A percentile compares a stretch with the other conserved stretches of the same genome.
These are phyloP conservation scores for Capronia americana DNA, from an alignment of 2,329 filamentous ascomycete genomes.

Conservation along the genomic window DNA sequence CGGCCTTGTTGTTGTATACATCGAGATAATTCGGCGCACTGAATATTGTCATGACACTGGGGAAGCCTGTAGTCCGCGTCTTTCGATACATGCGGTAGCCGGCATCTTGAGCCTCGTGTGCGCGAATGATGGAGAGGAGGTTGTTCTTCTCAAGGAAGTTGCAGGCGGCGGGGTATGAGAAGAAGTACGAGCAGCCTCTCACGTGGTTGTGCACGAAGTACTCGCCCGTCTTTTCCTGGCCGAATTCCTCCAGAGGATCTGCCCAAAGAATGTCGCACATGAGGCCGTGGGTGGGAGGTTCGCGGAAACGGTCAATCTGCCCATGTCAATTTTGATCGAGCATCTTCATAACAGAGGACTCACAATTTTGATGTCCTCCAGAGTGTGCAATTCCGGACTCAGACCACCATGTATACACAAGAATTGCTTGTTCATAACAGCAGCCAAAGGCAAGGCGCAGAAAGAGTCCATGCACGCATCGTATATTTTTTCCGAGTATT, in stretches of 20 bases:
- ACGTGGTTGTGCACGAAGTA: constrained; percentile 99
- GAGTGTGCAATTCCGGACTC: constrained; percentile 92
- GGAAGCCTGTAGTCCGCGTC: constrained; percentile 96
- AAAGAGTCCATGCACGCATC: constrained; percentile 99
- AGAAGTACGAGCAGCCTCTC: constrained; percentile 98
- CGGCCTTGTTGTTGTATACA: constrained; percentile 99
- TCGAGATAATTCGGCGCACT: constrained; percentile 98
- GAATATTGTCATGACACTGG: constrained; percentile 99
- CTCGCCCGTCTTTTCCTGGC: constrained; percentile 96
- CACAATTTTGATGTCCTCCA: constrained; percentile 91
- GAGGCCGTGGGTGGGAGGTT: constrained; percentile 93
- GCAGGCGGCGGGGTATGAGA: constrained; percentile 96
- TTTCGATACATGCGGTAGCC: constrained; percentile 99
- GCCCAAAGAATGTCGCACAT: constrained; percentile 99
- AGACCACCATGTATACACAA: constrained; percentile 96
- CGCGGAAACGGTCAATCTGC: constrained; percentile 94
- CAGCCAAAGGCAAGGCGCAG: constrained; percentile 88
- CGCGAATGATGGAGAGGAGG: constrained; percentile 92
- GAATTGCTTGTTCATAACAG: constrained; percentile 99
- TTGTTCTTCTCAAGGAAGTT: constrained; percentile 99
- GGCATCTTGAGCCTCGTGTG: constrained; percentile 97
- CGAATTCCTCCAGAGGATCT: constrained; percentile 96
- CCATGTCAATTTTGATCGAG: constrained; percentile 36
- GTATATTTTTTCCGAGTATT: constrained; percentile 95
- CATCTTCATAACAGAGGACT: constrained; percentile 45